phyloP scores from a whole-genome alignment of 2,329 filamentous ascomycete genomes.

The Gaeumannomyces tritici region DNA sequence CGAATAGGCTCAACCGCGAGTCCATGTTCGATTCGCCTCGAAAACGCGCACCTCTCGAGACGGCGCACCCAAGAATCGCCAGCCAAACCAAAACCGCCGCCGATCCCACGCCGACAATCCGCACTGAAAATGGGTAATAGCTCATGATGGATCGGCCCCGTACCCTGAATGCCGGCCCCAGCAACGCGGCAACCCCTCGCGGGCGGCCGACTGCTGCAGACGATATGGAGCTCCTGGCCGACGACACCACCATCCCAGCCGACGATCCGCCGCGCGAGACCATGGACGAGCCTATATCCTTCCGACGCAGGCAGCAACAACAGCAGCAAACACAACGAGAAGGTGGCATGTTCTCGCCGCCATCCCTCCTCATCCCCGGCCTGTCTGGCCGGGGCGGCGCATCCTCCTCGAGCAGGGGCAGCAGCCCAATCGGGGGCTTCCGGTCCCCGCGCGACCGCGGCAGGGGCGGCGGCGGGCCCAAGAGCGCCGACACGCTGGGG shows the following conservation, averaged over 20 bases:
- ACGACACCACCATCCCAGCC: conserved; percentile 29
- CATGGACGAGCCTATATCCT: conserved; percentile 48
- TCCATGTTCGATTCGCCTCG: neutral
- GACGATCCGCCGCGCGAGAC: conserved; percentile 46
- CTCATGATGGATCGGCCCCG: conserved; percentile 6
- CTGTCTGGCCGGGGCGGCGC: conserved; percentile 23
- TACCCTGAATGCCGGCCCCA: conserved; percentile 9
- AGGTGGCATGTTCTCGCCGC: conserved; percentile 29
- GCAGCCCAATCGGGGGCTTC: neutral
- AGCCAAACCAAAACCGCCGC: neutral
- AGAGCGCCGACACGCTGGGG: conserved; percentile 28
- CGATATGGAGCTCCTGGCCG: conserved; percentile 11
- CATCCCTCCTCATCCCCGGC: conserved; percentile 38
- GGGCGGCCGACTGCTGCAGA: conserved; percentile 1
- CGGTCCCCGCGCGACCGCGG: neutral
- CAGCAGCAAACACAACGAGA: neutral
- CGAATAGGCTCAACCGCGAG: neutral
- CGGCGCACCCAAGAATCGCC: neutral
- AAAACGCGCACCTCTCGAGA: neutral
- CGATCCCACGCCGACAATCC: neutral
- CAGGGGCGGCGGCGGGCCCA: conserved; percentile 15
- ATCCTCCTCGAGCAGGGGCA: neutral
- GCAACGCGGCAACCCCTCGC: neutral
- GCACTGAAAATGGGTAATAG: conserved; percentile 1
- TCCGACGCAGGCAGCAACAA: conserved; percentile 59